Base-by-base conservation (phyloP, 768 basidiomycete genomes). In the Coprinellus micaceus region DNA sequence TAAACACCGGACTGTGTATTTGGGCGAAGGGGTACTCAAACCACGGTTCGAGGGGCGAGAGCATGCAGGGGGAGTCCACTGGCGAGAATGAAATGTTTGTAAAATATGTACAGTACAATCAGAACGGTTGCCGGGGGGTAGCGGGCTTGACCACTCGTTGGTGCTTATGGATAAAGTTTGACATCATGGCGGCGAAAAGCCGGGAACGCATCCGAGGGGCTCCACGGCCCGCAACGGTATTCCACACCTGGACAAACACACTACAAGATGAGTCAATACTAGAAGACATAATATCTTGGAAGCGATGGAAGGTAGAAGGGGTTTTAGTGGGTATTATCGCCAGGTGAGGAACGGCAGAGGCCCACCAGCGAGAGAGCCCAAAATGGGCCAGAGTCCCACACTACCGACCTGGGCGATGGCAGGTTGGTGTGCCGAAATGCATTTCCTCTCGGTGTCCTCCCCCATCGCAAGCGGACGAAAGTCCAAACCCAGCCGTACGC, bases 301-400 rank as follows among this genome's bases (percentile, higher is more conserved):
- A 37, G 36, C 36, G 36, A 9, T 37, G 36, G 0, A 59, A 40
- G 12, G 49, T 21, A 44, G 49, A 47, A 51, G 64, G 66, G 66
- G 67, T 67, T 69, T 68, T 71, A 70, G 70, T 71, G 67, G 69
- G 70, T 70, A 66, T 66, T 39, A 9, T 17, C 17, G 9, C 36
- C 9, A 37, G 17, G 36, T 37, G n/a, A n/a, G n/a, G n/a, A n/a
- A n/a, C n/a, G n/a, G n/a, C n/a, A n/a, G n/a, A n/a, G n/a, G n/a
- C n/a, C n/a, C n/a, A n/a, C n/a, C n/a, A n/a, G n/a, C n/a, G n/a
- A 37, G 36, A 37, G 36, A 9, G 36, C 17, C 9, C 36, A 9
- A 9, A 17, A 9, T 17, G 17, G 36, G 36, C 9, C 36, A 9
- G 36, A 37, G 36, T 17, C 36, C 36, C 36, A 37, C 36, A 37